Conservation (phyloP, 305 asterid genomes). For the Fraxinus albicans region DNA sequence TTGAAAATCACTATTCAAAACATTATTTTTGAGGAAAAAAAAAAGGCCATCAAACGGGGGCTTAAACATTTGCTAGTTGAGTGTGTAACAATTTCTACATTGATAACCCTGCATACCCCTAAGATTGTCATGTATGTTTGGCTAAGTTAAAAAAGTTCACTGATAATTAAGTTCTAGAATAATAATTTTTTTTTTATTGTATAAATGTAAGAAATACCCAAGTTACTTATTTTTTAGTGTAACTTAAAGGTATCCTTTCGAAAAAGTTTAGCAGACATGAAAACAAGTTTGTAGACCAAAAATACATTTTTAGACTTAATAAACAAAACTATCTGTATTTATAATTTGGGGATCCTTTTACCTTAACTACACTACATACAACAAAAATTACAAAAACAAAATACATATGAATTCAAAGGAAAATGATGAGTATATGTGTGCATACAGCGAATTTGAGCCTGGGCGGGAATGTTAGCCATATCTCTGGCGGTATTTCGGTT, state of each 20-base stretch:
- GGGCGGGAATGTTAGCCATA: constrained; percentile 72
- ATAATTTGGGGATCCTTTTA: neutral
- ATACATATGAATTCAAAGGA: neutral
- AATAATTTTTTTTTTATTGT: neutral
- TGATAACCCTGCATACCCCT: neutral
- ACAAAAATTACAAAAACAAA: neutral
- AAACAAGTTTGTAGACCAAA: neutral
- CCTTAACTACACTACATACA: neutral
- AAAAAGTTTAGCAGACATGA: neutral
- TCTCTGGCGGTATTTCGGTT: constrained; percentile 87
- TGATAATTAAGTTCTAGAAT: neutral
- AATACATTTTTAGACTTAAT: neutral
- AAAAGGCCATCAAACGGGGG: neutral
- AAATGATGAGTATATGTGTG: neutral
- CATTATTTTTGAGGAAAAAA: neutral
- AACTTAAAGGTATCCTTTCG: neutral
- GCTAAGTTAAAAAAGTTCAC: neutral
- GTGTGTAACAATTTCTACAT: neutral
- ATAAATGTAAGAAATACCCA: neutral
- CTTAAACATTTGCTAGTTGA: neutral
- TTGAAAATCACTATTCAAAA: neutral
- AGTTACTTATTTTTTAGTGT: neutral
- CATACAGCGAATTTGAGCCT: constrained; percentile 86
- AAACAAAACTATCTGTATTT: neutral
- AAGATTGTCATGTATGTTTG: neutral